Evolutionary conservation across 257 asterid species (phyloP).

Genomic region (Linderniella brevidens): DNA sequence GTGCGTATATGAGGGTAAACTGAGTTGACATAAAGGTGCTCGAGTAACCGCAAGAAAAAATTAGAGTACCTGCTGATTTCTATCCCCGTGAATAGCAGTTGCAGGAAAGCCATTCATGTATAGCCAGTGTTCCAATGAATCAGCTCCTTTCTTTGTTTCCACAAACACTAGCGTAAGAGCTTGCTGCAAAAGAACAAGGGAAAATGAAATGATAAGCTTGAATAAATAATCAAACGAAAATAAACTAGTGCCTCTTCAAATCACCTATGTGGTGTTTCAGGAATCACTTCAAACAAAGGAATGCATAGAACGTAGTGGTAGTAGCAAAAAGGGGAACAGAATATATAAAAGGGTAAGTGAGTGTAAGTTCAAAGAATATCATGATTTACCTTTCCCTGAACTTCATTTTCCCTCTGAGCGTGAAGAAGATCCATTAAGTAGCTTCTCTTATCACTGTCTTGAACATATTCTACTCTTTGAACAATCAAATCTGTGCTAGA

Average conservation of each 20-base stretch:
- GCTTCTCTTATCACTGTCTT: constrained; percentile 75
- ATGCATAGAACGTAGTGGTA: too few species aligned
- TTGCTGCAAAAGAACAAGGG: constrained; percentile 38
- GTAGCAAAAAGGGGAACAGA: too few species aligned
- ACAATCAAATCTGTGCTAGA: constrained; percentile 75
- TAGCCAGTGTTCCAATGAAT: constrained; percentile 73
- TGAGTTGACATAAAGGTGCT: too few species aligned
- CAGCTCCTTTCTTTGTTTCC: constrained; percentile 94
- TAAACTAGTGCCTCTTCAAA: too few species aligned
- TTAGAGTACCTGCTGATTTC: constrained; percentile 60
- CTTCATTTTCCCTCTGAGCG: constrained; percentile 51
- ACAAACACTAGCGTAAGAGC: constrained; percentile 77
- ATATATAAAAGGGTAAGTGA: too few species aligned
- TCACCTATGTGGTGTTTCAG: too few species aligned
- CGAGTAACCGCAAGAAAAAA: too few species aligned
- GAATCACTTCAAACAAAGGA: too few species aligned
- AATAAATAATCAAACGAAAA: not conserved
- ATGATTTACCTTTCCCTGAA: constrained; percentile 48
- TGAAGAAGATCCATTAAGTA: constrained; percentile 83
- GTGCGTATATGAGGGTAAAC: too few species aligned
- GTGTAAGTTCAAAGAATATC: too few species aligned
- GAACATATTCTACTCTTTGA: constrained; percentile 83
- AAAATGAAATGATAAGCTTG: not conserved
- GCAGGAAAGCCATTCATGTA: constrained; percentile 61
- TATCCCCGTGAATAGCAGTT: constrained; percentile 84